phyloP scores from a whole-genome alignment of 2,329 filamentous ascomycete species.

The Fusarium sp. region DNA sequence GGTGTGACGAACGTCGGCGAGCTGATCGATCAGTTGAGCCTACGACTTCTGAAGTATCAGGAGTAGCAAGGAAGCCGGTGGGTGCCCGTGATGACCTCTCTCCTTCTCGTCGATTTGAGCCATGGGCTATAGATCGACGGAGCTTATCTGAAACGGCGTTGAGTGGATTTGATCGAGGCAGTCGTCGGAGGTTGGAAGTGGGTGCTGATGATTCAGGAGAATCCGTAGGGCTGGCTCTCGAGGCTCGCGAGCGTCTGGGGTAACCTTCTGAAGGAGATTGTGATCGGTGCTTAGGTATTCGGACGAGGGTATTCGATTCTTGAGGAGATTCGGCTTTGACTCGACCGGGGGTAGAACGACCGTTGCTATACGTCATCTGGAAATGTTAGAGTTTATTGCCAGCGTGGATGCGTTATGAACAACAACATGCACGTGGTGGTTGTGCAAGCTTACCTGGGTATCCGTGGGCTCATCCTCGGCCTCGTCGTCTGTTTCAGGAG shows the following conservation, averaged over 20 bases:
- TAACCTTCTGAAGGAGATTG: conserved; percentile 53
- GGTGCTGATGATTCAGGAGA: conserved; percentile 47
- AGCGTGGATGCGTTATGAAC: not conserved
- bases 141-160: conserved; percentile 53
- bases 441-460: conserved; percentile 41
- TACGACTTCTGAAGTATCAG: conserved; percentile 66
- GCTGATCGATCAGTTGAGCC: conserved; percentile 52
- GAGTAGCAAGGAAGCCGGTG: conserved; percentile 63
- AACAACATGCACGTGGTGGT: not conserved
- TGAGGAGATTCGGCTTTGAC: conserved; percentile 48
- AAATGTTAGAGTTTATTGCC: conserved; percentile 14
- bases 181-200: conserved; percentile 42
- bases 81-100: conserved; percentile 45
- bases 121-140: conserved; percentile 51
- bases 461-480: conserved; percentile 37
- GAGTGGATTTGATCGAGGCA: conserved; percentile 48
- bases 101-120: conserved; percentile 43
- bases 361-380: conserved; percentile 38
- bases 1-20: conserved; percentile 56
- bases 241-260: conserved; percentile 49
- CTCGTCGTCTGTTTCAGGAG: conserved; percentile 46
- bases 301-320: conserved; percentile 45
- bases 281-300: conserved; percentile 49
- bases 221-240: conserved; percentile 48
- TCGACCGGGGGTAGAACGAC: conserved; percentile 45